Evolutionary conservation across 164 flowering plant species (phyloP).

Genomic region (grape (Vitis vinifera)): DNA sequence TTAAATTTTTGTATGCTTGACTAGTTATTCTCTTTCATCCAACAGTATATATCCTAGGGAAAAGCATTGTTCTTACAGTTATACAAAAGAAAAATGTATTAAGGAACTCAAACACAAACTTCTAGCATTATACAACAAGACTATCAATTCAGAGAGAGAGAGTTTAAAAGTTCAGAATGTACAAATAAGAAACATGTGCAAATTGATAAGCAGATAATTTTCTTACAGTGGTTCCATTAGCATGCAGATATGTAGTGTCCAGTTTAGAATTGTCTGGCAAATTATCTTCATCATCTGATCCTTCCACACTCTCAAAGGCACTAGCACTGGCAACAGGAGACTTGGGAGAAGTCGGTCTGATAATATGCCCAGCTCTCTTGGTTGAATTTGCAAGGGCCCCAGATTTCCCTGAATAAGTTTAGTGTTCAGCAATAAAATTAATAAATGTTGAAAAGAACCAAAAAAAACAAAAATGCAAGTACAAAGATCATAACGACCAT

Average conservation of each 20-base stretch:
- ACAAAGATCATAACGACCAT: neutral
- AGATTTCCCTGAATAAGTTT: conserved; percentile 53
- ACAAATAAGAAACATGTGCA: neutral
- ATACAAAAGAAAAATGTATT: neutral
- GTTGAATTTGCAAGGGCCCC: conserved; percentile 32
- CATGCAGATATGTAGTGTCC: conserved; percentile 53
- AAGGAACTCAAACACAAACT: neutral
- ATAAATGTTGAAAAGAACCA: neutral
- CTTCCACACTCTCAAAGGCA: conserved; percentile 90
- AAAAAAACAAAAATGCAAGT: neutral
- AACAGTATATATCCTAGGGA: no score
- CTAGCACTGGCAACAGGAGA: conserved; percentile 94
- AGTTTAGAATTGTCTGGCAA: conserved; percentile 55
- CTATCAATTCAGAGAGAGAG: neutral
- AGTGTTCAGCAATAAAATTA: no score
- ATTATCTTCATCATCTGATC: conserved; percentile 91
- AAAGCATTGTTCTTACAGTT: no score
- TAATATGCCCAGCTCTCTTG: conserved; percentile 49
- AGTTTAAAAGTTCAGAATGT: neutral
- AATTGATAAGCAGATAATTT: conserved; percentile 15
- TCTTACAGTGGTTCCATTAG: conserved; percentile 45
- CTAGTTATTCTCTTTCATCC: no score
- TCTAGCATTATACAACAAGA: no score
- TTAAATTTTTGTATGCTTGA: neutral
- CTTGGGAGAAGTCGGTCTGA: conserved; percentile 87